Evolutionary conservation across 768 basidiomycete species (phyloP).

Genomic region (Crucibulum laeve): DNA sequence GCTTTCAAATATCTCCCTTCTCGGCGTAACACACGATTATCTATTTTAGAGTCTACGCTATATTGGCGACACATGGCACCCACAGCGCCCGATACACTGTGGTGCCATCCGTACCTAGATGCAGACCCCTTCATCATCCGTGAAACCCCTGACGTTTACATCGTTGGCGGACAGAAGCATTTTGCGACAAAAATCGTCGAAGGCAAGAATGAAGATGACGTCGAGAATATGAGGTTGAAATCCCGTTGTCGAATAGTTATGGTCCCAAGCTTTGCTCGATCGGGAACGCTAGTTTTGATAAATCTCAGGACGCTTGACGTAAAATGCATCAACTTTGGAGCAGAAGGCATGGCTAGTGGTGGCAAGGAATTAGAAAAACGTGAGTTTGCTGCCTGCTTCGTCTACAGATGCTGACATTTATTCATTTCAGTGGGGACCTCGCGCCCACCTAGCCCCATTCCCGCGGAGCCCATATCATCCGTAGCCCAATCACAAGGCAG

Average conservation of each 20-base stretch:
- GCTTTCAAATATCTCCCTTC: constrained; percentile 88
- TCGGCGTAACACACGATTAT: constrained; percentile 66
- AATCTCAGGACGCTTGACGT: constrained; percentile 76
- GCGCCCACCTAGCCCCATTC: constrained; percentile 13
- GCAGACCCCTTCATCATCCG: constrained; percentile 85
- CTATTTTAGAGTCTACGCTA: constrained; percentile 74
- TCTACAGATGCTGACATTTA: constrained; percentile 1
- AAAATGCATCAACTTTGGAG: constrained; percentile 53
- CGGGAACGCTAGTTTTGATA: constrained; percentile 74
- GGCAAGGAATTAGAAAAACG: constrained; percentile 14
- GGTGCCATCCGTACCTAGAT: constrained; percentile 93
- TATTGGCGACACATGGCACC: constrained; percentile 97
- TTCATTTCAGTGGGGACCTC: constrained; percentile 9
- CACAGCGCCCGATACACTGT: constrained; percentile 96
- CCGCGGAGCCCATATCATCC: constrained; percentile 19
- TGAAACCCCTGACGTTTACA: constrained; percentile 86
- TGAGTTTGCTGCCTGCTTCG: constrained; percentile 2
- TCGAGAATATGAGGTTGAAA: constrained; percentile 21
- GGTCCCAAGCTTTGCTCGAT: constrained; percentile 75
- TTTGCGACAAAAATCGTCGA: constrained; percentile 73
- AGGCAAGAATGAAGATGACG: constrained; percentile 23
- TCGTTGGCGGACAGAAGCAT: constrained; percentile 85
- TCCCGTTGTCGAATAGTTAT: constrained; percentile 75
- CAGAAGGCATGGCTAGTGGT: constrained; percentile 39
- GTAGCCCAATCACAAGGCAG: constrained; percentile 13